Conservation (phyloP, 179 eudicot species). For the Pouteria campechiana region DNA sequence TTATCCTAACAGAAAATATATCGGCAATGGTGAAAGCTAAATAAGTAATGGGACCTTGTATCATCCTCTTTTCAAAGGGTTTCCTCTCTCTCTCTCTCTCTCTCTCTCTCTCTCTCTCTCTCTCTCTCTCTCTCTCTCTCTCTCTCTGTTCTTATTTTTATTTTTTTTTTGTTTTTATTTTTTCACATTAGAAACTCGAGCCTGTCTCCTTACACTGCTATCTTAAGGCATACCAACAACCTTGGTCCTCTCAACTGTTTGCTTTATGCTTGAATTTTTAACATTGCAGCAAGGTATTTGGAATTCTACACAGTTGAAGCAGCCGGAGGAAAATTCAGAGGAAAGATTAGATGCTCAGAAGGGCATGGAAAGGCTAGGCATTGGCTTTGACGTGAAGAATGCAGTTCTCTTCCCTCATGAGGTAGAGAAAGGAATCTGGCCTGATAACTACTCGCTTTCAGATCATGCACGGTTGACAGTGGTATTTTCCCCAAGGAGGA, state of each 20-base stretch:
- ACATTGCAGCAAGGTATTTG: conserved; percentile 68
- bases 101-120: too few species aligned
- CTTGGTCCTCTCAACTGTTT: neutral
- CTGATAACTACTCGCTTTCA: conserved; percentile 93
- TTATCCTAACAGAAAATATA: too few species aligned
- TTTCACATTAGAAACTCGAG: too few species aligned
- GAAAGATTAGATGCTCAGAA: conserved; percentile 13
- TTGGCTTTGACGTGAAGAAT: conserved; percentile 84
- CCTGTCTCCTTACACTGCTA: too few species aligned
- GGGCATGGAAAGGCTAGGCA: conserved; percentile 30
- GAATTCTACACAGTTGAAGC: conserved; percentile 44
- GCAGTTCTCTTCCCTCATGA: conserved; percentile 93
- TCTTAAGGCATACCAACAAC: too few species aligned
- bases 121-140: too few species aligned
- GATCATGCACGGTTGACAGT: conserved; percentile 98
- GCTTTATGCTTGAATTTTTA: neutral
- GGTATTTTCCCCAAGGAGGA: conserved; percentile 80
- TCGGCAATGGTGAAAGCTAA: too few species aligned
- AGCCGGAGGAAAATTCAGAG: conserved; percentile 24
- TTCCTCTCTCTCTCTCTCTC: too few species aligned
- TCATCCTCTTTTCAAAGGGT: too few species aligned
- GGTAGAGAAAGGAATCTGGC: conserved; percentile 99
- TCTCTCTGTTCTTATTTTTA: too few species aligned
- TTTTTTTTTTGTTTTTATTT: too few species aligned
- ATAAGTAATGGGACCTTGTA: too few species aligned